Evolutionary conservation across 2,329 filamentous ascomycete species (phyloP).

Genomic region (Nemania bipapillata): DNA sequence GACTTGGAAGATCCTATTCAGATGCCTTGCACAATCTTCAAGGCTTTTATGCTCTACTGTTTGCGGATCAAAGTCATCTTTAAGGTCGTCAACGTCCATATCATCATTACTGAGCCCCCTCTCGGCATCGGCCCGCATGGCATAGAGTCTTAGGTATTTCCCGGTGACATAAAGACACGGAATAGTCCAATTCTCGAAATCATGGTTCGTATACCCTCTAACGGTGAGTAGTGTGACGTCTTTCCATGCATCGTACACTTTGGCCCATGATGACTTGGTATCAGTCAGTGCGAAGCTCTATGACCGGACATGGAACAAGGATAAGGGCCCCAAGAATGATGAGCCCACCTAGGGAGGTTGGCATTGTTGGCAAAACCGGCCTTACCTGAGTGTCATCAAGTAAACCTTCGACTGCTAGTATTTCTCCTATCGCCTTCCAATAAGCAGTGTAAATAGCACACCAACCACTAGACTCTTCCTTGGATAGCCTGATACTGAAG

Average conservation of each 20-base stretch:
- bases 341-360: not conserved
- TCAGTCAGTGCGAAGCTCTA: conserved; percentile 25
- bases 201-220: conserved; percentile 79
- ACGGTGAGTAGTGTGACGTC: conserved; percentile 81
- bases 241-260: conserved; percentile 88
- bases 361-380: conserved; percentile 7
- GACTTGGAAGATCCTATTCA: conserved; percentile 91
- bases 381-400: conserved; percentile 50
- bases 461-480: conserved; percentile 82
- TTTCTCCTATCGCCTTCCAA: conserved; percentile 82
- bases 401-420: conserved; percentile 73
- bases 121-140: conserved; percentile 87
- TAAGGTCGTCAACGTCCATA: conserved; percentile 61
- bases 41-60: conserved; percentile 83
- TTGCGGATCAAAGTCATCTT: conserved; percentile 84
- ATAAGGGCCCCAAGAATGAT: not conserved
- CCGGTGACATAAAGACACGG: conserved; percentile 88
- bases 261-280: conserved; percentile 74
- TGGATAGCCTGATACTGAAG: conserved; percentile 64
- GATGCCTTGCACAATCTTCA: conserved; percentile 87
- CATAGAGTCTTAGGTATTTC: conserved; percentile 86
- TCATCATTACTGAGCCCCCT: conserved; percentile 57
- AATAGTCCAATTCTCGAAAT: conserved; percentile 90
- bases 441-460: conserved; percentile 83
- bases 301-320: not conserved